Base-by-base conservation (phyloP, 2,329 filamentous ascomycete species). In the Colletotrichum abscissum region DNA sequence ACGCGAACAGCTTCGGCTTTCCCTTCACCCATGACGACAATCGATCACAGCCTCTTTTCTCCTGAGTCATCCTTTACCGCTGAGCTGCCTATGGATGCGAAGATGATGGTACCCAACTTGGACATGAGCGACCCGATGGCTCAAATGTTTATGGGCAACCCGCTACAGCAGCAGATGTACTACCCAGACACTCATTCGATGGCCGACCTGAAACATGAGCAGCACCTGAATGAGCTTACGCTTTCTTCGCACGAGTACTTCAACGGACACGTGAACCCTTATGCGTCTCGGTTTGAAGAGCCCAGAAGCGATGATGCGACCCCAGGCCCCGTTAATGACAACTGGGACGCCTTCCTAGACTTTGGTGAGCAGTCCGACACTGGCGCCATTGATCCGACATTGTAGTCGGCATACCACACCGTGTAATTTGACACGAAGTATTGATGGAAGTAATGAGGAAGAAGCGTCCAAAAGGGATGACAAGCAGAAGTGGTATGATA, bases 41-140 rank as follows among this genome's bases (percentile, higher is more conserved):
- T 58, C 67, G 75, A 81, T 28, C 56, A 78, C 2, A 73, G 69
- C 1, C 76, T 79, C 63, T 79, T 77, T 49, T 69, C 79, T 1
- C 75, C 76, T 2, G 74, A 75, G 1, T 86, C 85, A 0, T 78
- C 78, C 1, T 87, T 87, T 64, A 86, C 85, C 0, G 77, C 84
- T 0, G 82, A 86, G 72, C 76, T 87, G 7, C 81, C 86, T 0
- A 75, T 82, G 1, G 85, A 87, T 62, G 81, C 83, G 2, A 85
- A 82, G 75, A 83, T 85, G 83, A 78, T 87, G 75, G 76, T 80
- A 52, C 77, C 80, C 1, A 80, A 80, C 7, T 65, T 82, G 14
- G 80, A 81, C 35, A 78, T 82, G 75, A 78, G 63, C 33, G 77
- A 79, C 6, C 78, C 78, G 1, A 74, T 76, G 69, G 55, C 69